Evolutionary conservation across 768 basidiomycete species (phyloP).

Genomic region (Sutorius australiensis): DNA sequence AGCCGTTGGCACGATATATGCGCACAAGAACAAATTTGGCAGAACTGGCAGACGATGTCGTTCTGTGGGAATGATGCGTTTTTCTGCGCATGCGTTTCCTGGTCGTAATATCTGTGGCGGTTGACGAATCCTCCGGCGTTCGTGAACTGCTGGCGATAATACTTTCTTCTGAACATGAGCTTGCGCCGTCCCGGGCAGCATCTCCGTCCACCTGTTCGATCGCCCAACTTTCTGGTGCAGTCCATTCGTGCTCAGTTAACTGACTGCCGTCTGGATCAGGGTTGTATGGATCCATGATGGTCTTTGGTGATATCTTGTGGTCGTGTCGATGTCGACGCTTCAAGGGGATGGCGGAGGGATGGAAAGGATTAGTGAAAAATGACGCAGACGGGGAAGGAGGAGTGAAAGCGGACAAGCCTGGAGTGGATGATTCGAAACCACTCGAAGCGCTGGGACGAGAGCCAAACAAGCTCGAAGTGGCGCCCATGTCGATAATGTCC

Average conservation of each 20-base stretch:
- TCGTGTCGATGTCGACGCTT: conserved; percentile 26
- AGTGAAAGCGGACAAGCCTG: conserved; percentile 36
- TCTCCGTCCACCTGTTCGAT: conserved; percentile 50
- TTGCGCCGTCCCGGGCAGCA: conserved; percentile 32
- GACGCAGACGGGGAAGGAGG: conserved; percentile 36
- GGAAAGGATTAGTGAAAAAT: conserved; percentile 39
- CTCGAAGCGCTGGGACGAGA: conserved; percentile 18
- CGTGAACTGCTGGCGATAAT: conserved; percentile 16
- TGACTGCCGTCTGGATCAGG: conserved; percentile 6
- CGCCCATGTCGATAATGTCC: conserved; percentile 61
- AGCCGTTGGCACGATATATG: conserved; percentile 70
- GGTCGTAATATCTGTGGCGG: conserved; percentile 6
- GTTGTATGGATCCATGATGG: conserved; percentile 16
- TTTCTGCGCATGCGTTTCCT: conserved; percentile 27
- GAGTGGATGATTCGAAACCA: conserved; percentile 29
- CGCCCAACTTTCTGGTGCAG: conserved; percentile 74
- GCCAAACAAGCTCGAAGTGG: conserved; percentile 4
- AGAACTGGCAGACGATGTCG: conserved; percentile 9
- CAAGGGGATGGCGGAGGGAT: conserved; percentile 12
- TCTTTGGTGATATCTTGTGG: conserved; percentile 54
- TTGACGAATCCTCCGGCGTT: conserved; percentile 12
- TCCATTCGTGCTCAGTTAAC: conserved; percentile 46
- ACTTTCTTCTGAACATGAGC: conserved; percentile 40
- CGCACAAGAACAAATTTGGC: conserved; percentile 54
- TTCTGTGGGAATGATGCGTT: conserved; percentile 19